Evolutionary conservation across 1,284 basidiomycete species (phyloP), one percentile per base, ranked within the genome.

Genomic region (Ustilago trichophora): DNA sequence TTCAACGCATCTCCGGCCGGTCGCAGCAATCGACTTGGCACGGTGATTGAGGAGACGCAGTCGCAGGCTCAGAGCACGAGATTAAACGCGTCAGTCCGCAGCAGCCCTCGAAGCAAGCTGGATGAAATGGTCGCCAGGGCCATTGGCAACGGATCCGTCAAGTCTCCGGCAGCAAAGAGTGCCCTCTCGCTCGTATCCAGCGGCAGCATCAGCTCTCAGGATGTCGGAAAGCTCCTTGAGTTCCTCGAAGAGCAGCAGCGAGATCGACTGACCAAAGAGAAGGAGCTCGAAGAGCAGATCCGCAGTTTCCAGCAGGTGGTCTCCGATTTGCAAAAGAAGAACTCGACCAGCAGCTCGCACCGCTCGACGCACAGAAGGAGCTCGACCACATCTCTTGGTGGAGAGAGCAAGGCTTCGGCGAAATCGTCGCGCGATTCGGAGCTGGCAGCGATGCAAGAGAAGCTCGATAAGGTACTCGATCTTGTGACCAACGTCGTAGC

Each of bases 371-470:
- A 49, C 10, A 43, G 50, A 16, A 51, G 41, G 21, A 53, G 36
- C 42, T 57, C 58, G 5, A 43, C 45, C 6, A 36, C 51, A 11
- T 42, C 51, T 3, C 7, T 43, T 2, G 57, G 57, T 4, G 66
- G 27, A 16, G 65, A 63, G 3, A 63, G 59, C 41, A 62, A 54
- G 21, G 19, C 35, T 13, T 47, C 55, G 8, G 22, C 22, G 31
- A 49, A 29, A 26, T 58, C 60, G 13, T 27, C 37, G 11, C 51
- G 57, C 7, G 59, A 62, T 22, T 46, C 63, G 10, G 72, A 72
- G 37, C 55, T 76, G 15, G 66, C 65, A 13, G 63, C 70, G 4
- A 70, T 77, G 71, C 71, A 76, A 37, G 59, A 66, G 48, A 76
- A 74, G 53, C 52, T 77, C 19, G 75, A 76, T 35, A 49, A 48